Base-by-base conservation (phyloP, 192 early-diverging fungal genomes). In the Gaertneriomyces semiglobifer region DNA sequence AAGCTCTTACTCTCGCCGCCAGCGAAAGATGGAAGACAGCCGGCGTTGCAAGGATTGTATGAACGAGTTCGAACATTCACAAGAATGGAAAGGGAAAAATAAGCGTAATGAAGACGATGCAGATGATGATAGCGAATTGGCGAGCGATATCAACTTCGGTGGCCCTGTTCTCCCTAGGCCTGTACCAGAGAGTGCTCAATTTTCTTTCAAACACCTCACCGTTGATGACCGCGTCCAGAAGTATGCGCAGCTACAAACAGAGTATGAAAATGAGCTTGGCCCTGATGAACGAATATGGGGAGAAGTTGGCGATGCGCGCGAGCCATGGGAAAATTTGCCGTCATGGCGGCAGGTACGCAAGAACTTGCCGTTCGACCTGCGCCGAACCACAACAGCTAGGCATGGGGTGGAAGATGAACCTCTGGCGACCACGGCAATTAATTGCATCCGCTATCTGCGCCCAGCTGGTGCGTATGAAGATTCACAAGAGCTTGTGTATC, bases 311-410 rank as follows among this genome's bases (percentile, higher is more conserved):
- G 50, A 52, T 6, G 50, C 50, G n/a, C n/a, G n/a, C 50, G 50
- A 52, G n/a, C 50, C n/a, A 52, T 52, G 50, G 50, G 20, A 52
- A 52, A n/a, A n/a, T n/a, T 52, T 52, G 6, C 50, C 50, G n/a
- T n/a, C n/a, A 5, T 52, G 50, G 50, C n/a, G 20, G 50, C n/a
- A 52, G n/a, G 50, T 52, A 20, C n/a, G 20, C n/a, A 6, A 52
- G n/a, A 20, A 52, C 6, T 52, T 18, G n/a, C n/a, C 4, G 50
- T 52, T 52, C 20, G 50, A 52, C 20, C n/a, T 18, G 20, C 0
- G 25, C 25, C 25, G 25, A 33, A 2, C 25, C 25, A 33, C 25
- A 33, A 33, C 25, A 33, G 50, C 3, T 52, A 3, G n/a, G n/a
- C n/a, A 6, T 52, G 0, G 6, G 4, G n/a, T 52, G 50, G 50